Conservation (phyloP, 2,329 filamentous ascomycete species). For the Fusarium neocosmosporiellum region DNA sequence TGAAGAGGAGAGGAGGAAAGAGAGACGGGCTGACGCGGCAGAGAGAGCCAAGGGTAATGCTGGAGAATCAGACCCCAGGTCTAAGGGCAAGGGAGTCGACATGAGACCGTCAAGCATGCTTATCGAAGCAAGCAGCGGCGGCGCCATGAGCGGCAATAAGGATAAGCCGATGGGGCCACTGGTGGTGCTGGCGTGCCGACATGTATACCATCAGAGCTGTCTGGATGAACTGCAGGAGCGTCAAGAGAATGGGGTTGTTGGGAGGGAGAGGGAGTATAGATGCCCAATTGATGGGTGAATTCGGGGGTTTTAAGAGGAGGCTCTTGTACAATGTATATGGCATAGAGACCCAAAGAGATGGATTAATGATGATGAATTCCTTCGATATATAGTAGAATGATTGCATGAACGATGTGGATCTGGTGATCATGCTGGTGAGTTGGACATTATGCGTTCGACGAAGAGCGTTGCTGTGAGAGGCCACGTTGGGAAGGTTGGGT, state of each 20-base stretch:
- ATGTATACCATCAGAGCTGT: slow-evolving; percentile 77
- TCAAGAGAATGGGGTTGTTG: slow-evolving; percentile 60
- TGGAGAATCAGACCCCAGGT: slow-evolving; percentile 49
- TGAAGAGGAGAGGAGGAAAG: slow-evolving; percentile 59
- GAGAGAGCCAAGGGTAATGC: slow-evolving; percentile 54
- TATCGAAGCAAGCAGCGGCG: slow-evolving; percentile 45
- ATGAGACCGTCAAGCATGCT: slow-evolving; percentile 56
- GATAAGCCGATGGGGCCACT: slow-evolving; percentile 70
- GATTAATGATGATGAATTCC: slow-evolving; percentile 43
- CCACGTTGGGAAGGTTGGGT: background rate
- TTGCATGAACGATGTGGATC: background rate
- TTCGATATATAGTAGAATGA: slow-evolving; percentile 5
- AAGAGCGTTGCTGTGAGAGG: background rate
- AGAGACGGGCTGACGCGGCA: slow-evolving; percentile 51
- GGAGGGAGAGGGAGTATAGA: slow-evolving; percentile 62
- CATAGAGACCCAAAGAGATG: slow-evolving; percentile 36
- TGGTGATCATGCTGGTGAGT: background rate
- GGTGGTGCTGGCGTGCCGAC: slow-evolving; percentile 76
- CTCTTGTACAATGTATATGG: slow-evolving; percentile 40
- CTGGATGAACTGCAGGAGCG: slow-evolving; percentile 72
- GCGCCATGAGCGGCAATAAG: slow-evolving; percentile 30
- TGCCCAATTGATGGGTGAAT: slow-evolving; percentile 68
- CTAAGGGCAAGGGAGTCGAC: slow-evolving; percentile 58
- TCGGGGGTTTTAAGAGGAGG: slow-evolving; percentile 1
- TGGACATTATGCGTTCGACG: background rate